These are phyloP conservation scores for Beauveria bassiana DNA, from an alignment of 2,329 filamentous ascomycete genomes.

Conservation along the genomic window DNA sequence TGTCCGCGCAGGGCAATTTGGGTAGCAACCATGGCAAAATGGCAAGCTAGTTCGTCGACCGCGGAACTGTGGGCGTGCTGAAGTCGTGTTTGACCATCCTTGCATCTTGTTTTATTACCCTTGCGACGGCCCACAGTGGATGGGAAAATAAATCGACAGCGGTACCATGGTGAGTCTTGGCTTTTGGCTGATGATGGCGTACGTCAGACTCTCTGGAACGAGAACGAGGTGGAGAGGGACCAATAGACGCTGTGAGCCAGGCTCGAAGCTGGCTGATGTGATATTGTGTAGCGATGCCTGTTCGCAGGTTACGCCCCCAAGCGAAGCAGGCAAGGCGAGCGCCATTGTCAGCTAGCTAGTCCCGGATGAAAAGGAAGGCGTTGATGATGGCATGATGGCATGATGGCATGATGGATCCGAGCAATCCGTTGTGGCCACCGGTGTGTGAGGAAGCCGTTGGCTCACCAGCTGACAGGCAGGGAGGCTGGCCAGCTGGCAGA, in stretches of 20 bases:
- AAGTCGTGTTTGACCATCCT: slow-evolving; percentile 2
- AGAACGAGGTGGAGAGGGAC: background rate
- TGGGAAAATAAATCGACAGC: background rate
- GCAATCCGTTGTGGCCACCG: background rate
- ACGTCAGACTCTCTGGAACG: background rate
- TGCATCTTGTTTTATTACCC: background rate
- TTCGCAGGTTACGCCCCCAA: slow-evolving; percentile 1
- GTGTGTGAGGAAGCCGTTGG: background rate
- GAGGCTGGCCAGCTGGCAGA: background rate
- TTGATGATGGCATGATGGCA: background rate
- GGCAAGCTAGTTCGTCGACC: background rate
- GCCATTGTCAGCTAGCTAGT: slow-evolving; percentile 1
- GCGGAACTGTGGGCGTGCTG: background rate
- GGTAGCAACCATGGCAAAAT: background rate
- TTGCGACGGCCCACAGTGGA: slow-evolving; percentile 2
- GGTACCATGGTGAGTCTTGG: background rate
- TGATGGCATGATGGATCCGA: background rate
- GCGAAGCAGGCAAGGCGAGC: background rate
- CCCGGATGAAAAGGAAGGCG: background rate
- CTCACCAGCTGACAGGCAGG: background rate
- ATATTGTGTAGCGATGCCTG: background rate
- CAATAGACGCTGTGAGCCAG: background rate
- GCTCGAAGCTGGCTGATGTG: slow-evolving; percentile 3
- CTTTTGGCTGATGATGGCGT: slow-evolving; percentile 5
- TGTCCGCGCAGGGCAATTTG: background rate